Evolutionary conservation across 208 protist species (phyloP).

Genomic region (Phytomonas sp.): DNA sequence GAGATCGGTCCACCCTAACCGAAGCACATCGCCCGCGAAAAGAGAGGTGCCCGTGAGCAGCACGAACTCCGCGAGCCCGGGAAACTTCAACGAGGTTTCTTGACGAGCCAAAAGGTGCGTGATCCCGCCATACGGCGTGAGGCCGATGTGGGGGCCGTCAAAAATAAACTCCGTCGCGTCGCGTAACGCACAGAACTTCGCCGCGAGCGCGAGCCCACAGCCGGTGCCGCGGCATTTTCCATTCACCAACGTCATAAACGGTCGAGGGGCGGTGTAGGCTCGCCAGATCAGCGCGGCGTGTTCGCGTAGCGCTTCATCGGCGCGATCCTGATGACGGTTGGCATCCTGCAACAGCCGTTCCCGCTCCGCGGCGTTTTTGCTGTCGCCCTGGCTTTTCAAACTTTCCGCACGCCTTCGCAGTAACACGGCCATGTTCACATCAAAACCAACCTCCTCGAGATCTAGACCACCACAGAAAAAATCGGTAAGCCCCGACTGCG

Average conservation of each 20-base stretch:
- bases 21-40: slow-evolving; percentile 82
- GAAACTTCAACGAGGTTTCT: slow-evolving; percentile 86
- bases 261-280: slow-evolving; percentile 63
- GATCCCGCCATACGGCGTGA: slow-evolving; percentile 80
- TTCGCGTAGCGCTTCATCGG: slow-evolving; percentile 63
- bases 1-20: slow-evolving; percentile 85
- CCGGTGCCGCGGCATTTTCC: slow-evolving; percentile 84
- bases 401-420: slow-evolving; percentile 31
- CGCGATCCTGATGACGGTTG: slow-evolving; percentile 63
- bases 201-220: slow-evolving; percentile 68
- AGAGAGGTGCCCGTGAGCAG: slow-evolving; percentile 85
- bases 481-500: slow-evolving; percentile 84
- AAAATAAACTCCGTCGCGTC: slow-evolving; percentile 83
- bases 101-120: slow-evolving; percentile 71
- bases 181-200: slow-evolving; percentile 81
- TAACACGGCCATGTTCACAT: slow-evolving; percentile 49
- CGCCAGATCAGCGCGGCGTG: slow-evolving; percentile 77
- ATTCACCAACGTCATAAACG: slow-evolving; percentile 85
- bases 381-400: no score
- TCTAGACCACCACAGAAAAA: slow-evolving; percentile 83
- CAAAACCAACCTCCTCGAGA: slow-evolving; percentile 53
- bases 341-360: slow-evolving; percentile 57
- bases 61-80: slow-evolving; percentile 86
- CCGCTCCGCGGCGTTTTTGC: slow-evolving; percentile 13
- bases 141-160: slow-evolving; percentile 69